Base-by-base conservation (phyloP, 1,284 basidiomycete species). In the Butyriboletus appendiculatus region DNA sequence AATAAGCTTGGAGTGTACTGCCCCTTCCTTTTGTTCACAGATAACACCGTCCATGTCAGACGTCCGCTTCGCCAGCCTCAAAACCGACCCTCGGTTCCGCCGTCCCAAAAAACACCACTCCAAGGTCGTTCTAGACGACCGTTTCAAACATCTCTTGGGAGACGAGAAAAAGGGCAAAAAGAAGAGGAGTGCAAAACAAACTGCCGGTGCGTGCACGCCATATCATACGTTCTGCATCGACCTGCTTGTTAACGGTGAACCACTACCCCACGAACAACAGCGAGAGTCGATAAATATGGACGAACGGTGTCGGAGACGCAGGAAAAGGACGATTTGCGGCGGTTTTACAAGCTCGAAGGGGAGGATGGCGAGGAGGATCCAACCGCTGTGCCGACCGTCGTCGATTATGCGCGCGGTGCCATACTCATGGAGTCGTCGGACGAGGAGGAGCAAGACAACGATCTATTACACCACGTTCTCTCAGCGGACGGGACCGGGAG, bases 71-170 rank as follows among this genome's bases (percentile, higher is more conserved):
- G 84, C 91, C 32, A 81, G 91, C 53, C 79, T 98, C 49, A 89
- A 87, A 70, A 88, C 92, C 30, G 96, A 99, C 73, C 96, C 96
- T 50, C 86, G 96, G 52, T 99, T 99, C 76, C 80, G 96, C 35
- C 82, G 83, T 22, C 90, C 92, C 1, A 91, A 86, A 67, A 90
- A 88, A 70, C 85, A 90, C 45, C 78, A 86, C 50, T 78, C 86
- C 62, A 97, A 96, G 73, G 88, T 97, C 48, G 83, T 90, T 56
- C 83, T 98, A 38, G 96, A 99, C 71, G 89, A 96, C 15, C 88
- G 96, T n/a, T 99, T 99, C 82, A 92, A 90, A 70, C 77, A 81
- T 56, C 79, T 97, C 18, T 84, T 98, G 47, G 75, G 82, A 20
- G 72, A 78, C 53, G 75, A 64, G 64, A 76, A 71, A 57, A 70